phyloP scores from a whole-genome alignment of 768 basidiomycete genomes.

The Pulveroboletus frians region DNA sequence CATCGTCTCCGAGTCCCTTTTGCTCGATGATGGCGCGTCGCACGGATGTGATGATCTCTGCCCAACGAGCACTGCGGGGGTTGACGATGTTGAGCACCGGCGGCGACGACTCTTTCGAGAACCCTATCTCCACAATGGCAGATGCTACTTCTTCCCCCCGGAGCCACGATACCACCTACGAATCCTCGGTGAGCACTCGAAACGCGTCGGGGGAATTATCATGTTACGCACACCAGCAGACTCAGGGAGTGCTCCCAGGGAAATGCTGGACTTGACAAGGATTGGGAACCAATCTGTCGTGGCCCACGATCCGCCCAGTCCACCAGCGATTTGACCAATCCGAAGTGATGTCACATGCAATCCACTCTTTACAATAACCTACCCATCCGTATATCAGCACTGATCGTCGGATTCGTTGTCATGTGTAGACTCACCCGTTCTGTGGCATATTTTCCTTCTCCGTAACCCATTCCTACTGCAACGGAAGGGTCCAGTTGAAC shows the following conservation, averaged over 20 bases:
- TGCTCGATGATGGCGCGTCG: slow-evolving; percentile 13
- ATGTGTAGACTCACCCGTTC: too few relatives aligned
- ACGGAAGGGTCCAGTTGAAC: too few relatives aligned
- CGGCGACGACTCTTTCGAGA: slow-evolving; percentile 15
- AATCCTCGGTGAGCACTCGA: background rate
- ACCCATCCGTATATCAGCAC: too few relatives aligned
- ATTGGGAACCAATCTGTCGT: too few relatives aligned
- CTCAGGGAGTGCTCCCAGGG: slow-evolving; percentile 26
- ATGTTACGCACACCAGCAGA: slow-evolving; percentile 30
- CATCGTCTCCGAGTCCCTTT: slow-evolving; percentile 5
- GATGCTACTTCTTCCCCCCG: slow-evolving; percentile 30
- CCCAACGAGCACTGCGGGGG: slow-evolving; percentile 33
- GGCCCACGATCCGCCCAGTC: slow-evolving; percentile 32
- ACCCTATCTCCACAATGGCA: slow-evolving; percentile 30
- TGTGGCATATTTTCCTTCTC: too few relatives aligned
- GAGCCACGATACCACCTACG: slow-evolving; percentile 32
- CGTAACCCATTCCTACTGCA: too few relatives aligned
- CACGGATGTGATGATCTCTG: slow-evolving; percentile 22
- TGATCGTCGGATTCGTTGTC: too few relatives aligned
- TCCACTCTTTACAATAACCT: slow-evolving; percentile 27
- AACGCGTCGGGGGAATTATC: too few relatives aligned
- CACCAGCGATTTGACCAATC: slow-evolving; percentile 33
- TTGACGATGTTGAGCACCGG: slow-evolving; percentile 35
- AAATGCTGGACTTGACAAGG: slow-evolving; percentile 30
- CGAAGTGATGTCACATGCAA: slow-evolving; percentile 23